These are phyloP conservation scores for Globisporangium irregulare DNA, from an alignment of 352 stramenopile species.

Conservation along the genomic window DNA sequence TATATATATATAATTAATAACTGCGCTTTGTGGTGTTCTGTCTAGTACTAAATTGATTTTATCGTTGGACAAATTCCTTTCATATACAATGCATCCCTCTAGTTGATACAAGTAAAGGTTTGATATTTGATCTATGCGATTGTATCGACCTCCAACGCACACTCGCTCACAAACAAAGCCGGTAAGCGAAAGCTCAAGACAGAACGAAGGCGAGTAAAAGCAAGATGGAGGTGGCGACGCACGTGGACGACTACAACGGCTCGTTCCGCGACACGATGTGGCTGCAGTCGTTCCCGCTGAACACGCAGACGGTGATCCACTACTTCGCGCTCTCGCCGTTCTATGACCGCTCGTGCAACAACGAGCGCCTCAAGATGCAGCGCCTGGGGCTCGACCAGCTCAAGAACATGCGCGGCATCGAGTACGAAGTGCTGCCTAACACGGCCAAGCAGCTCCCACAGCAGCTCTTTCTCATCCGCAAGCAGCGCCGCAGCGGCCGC, in stretches of 20 bases:
- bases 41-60: background rate
- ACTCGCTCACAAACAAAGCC: background rate
- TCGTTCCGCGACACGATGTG: conserved; percentile 88
- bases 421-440: conserved; percentile 87
- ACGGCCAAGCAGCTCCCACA: conserved; percentile 80
- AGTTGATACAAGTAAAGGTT: background rate
- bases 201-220: background rate
- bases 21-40: background rate
- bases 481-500: conserved; percentile 73
- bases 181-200: background rate
- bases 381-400: conserved; percentile 82
- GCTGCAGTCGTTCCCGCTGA: conserved; percentile 83
- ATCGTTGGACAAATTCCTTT: background rate
- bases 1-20: background rate
- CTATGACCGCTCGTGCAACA: conserved; percentile 89
- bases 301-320: conserved; percentile 82
- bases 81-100: background rate
- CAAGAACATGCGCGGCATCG: conserved; percentile 84
- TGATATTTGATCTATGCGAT: background rate
- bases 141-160: background rate
- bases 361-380: conserved; percentile 90
- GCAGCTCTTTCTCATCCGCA: conserved; percentile 86
- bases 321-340: conserved; percentile 88
- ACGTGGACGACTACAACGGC: conserved; percentile 85
- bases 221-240: conserved; percentile 70